Base-by-base conservation (phyloP, 2,329 filamentous ascomycete species). In the Periconia sp. region DNA sequence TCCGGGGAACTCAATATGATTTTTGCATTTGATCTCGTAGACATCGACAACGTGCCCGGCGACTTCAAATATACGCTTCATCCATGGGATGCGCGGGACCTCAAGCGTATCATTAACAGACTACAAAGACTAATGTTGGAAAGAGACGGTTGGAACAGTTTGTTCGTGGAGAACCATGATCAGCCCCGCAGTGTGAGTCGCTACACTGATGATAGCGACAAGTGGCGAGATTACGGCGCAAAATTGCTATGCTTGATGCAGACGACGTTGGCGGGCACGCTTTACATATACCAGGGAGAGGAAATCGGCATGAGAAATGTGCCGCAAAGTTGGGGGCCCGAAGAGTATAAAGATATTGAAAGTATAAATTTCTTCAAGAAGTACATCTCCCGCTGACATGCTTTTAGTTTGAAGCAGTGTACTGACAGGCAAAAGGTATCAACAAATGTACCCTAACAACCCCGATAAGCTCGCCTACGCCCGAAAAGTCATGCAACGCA, bases 1-100 rank as follows among this genome's bases (percentile, higher is more conserved):
- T 57, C 60, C 12, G 64, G 68, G 23, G 80, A 87, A 63, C 70
- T 88, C 30, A 80, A 83, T 63, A 88, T 88, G 85, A 83, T 87
- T 5, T 88, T 88, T 63, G 69, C 71, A 32, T 78, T 78, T 43
- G 74, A 76, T 35, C 52, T 77, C 5, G 65, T 69, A 0, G 65
- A 69, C 33, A 66, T 69, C 15, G 66, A 69, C 29, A 69, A 68
- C 16, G 55, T 65, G 2, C 66, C 67, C 0, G 65, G 63, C 3
- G 65, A 69, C 33, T 69, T 69, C 54, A 68, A 66, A 29, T 66
- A 50, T 33, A 61, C 62, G 0, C 42, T 69, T 2, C 57, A 69
- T 12, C 51, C 53, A 1, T 70, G 66, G 66, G 58, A 70, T 32
- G 59, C 59, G 11, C 50, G 55, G 3, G 65, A 71, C 18, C 25